These are phyloP conservation scores for Zea luxurians DNA, from an alignment of 176 grass and related monocot species.

Conservation along the genomic window DNA sequence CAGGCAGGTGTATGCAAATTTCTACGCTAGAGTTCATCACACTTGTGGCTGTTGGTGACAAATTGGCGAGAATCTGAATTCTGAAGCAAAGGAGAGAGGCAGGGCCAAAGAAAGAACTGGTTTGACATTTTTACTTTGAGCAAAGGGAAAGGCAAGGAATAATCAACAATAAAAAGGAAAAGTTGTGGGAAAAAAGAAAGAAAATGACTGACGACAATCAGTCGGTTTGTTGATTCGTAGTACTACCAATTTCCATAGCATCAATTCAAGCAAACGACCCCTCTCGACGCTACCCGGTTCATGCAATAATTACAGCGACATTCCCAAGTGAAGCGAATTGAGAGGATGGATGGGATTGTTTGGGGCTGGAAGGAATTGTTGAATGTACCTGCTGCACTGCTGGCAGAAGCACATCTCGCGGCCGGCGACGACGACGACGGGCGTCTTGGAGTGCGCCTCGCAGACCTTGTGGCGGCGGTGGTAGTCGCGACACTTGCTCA, in stretches of 20 bases:
- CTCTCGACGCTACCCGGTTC: too few relatives aligned
- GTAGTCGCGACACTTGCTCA: slow-evolving; percentile 87
- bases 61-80: slow-evolving; percentile 23
- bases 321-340: background rate
- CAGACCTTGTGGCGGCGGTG: slow-evolving; percentile 98
- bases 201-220: slow-evolving; percentile 30
- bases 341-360: background rate
- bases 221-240: background rate
- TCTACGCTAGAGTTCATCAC: background rate
- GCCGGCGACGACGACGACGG: slow-evolving; percentile 77
- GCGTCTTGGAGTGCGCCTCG: slow-evolving; percentile 90
- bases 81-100: slow-evolving; percentile 29
- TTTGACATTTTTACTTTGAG: slow-evolving; percentile 45
- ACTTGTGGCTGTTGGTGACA: background rate
- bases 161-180: slow-evolving; percentile 44
- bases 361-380: background rate
- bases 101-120: slow-evolving; percentile 33
- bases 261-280: slow-evolving; percentile 20
- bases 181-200: background rate
- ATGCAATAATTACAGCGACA: background rate
- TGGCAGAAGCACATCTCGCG: slow-evolving; percentile 95
- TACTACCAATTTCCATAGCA: background rate
- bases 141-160: slow-evolving; percentile 35
- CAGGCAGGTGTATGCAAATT: background rate
- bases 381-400: slow-evolving; percentile 89